A percentile compares a stretch with the other conserved stretches of the same genome.
Evolutionary conservation across 768 basidiomycete species (phyloP).

Genomic region (Paxillus ammoniavirescens): DNA sequence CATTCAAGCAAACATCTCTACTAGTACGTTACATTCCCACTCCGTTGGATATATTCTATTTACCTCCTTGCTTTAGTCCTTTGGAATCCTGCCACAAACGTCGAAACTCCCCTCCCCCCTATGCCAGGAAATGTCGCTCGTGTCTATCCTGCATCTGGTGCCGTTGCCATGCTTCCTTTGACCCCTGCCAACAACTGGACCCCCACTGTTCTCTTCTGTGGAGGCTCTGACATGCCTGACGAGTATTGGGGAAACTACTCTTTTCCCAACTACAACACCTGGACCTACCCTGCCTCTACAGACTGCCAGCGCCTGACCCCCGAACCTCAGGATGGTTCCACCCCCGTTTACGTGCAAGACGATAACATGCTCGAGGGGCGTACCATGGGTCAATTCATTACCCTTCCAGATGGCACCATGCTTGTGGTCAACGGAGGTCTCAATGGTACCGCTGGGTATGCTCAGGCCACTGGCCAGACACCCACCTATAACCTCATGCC

Average conservation of each 20-base stretch:
- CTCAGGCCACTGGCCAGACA: slow-evolving; percentile 51
- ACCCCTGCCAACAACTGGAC: slow-evolving; percentile 87
- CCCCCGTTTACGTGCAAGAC: slow-evolving; percentile 62
- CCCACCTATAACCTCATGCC: slow-evolving; percentile 54
- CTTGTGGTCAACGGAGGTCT: slow-evolving; percentile 78
- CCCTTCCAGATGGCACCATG: slow-evolving; percentile 73
- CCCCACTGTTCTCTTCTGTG: slow-evolving; percentile 87
- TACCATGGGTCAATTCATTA: slow-evolving; percentile 93
- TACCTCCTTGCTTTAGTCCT: slow-evolving; percentile 31
- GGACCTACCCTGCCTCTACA: slow-evolving; percentile 63
- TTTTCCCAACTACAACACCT: slow-evolving; percentile 70
- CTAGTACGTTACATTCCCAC: slow-evolving; percentile 15
- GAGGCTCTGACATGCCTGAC: slow-evolving; percentile 79
- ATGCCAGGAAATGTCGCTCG: slow-evolving; percentile 75
- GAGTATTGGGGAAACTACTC: slow-evolving; percentile 77
- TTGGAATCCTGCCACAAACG: slow-evolving; percentile 56
- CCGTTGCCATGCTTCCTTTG: slow-evolving; percentile 85
- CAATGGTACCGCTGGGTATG: slow-evolving; percentile 91
- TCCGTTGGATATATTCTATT: not conserved
- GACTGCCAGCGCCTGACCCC: slow-evolving; percentile 87
- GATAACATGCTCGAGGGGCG: slow-evolving; percentile 74
- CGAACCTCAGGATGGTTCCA: slow-evolving; percentile 69
- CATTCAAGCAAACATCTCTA: slow-evolving; percentile 70
- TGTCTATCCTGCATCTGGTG: slow-evolving; percentile 92
- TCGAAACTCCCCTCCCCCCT: slow-evolving; percentile 60